phyloP scores from a whole-genome alignment of 768 basidiomycete genomes.

The Pleurotus cornucopiae region DNA sequence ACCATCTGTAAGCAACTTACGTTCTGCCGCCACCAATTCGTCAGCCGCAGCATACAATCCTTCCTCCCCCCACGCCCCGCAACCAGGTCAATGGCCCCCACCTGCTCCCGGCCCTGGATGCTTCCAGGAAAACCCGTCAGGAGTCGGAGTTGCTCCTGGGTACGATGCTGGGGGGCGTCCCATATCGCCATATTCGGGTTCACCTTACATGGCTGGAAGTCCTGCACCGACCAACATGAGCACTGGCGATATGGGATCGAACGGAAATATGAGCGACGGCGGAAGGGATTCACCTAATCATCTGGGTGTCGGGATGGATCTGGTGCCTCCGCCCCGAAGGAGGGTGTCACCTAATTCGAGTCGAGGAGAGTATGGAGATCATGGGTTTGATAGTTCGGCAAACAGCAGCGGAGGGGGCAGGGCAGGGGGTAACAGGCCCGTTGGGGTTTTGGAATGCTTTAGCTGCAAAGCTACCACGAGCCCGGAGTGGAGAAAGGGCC shows the following conservation, averaged over 20 bases:
- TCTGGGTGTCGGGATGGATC: constrained; percentile 21
- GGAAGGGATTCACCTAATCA: neutral
- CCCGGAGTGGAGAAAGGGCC: constrained; percentile 91
- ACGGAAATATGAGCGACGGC: neutral
- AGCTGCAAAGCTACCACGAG: constrained; percentile 80
- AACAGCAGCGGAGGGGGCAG: constrained; percentile 29
- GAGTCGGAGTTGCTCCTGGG: constrained; percentile 15
- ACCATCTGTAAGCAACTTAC: constrained; percentile 25
- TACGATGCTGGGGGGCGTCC: constrained; percentile 15
- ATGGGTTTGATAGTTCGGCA: neutral
- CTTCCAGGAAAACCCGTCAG: neutral
- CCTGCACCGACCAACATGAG: neutral
- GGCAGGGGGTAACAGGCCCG: constrained; percentile 60
- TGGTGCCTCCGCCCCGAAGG: constrained; percentile 54
- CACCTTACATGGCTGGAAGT: constrained; percentile 15
- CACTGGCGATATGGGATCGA: neutral
- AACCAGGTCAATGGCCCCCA: constrained; percentile 37
- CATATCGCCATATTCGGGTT: constrained; percentile 16
- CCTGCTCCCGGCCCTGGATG: constrained; percentile 23
- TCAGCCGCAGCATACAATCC: constrained; percentile 26
- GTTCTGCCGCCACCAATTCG: constrained; percentile 23
- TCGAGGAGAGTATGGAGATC: constrained; percentile 37
- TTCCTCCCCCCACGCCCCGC: constrained; percentile 29
- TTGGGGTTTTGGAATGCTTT: constrained; percentile 67
- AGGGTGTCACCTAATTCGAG: constrained; percentile 50